Conservation (phyloP, 768 basidiomycete species). For the Strobilomyces confusus region DNA sequence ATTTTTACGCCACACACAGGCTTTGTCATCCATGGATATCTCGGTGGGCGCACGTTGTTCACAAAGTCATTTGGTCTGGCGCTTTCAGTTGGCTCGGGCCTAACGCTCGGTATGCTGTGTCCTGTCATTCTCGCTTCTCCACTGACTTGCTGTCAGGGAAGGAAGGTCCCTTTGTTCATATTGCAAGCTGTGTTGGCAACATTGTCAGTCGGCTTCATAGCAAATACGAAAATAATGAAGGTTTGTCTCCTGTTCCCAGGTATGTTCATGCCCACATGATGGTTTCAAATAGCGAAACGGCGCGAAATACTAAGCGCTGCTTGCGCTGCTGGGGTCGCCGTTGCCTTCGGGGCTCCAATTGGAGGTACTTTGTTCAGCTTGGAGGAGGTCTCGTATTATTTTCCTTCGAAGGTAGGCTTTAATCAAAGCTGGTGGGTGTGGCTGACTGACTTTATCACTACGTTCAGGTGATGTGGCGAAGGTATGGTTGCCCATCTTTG, state of each 20-base stretch:
- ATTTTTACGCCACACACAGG: constrained; percentile 39
- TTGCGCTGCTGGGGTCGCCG: constrained; percentile 95
- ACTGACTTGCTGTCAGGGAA: constrained; percentile 39
- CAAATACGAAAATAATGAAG: constrained; percentile 97
- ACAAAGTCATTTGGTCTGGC: constrained; percentile 89
- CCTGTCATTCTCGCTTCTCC: constrained; percentile 1
- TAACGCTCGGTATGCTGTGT: constrained; percentile 62
- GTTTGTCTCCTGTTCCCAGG: constrained; percentile 33
- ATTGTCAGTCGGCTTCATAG: constrained; percentile 79
- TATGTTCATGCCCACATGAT: not conserved
- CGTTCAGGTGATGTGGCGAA: constrained; percentile 84
- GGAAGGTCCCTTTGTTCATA: constrained; percentile 85
- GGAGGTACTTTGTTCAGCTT: constrained; percentile 90
- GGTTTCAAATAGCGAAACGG: constrained; percentile 61
- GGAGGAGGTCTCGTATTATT: constrained; percentile 96
- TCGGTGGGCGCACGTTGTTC: constrained; percentile 84
- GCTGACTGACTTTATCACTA: constrained; percentile 2
- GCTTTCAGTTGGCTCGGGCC: constrained; percentile 87
- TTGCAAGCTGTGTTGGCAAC: constrained; percentile 89
- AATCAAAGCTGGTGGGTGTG: not conserved
- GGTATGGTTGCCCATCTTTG: constrained; percentile 41
- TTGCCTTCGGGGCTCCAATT: constrained; percentile 95
- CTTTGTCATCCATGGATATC: constrained; percentile 96
- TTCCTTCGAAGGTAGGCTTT: constrained; percentile 76
- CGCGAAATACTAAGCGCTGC: constrained; percentile 95